Evolutionary conservation across 495 filamentous ascomycete genomes (phyloP), one percentile per base, ranked within the genome.

Genomic region (Xylaria intraflava): DNA sequence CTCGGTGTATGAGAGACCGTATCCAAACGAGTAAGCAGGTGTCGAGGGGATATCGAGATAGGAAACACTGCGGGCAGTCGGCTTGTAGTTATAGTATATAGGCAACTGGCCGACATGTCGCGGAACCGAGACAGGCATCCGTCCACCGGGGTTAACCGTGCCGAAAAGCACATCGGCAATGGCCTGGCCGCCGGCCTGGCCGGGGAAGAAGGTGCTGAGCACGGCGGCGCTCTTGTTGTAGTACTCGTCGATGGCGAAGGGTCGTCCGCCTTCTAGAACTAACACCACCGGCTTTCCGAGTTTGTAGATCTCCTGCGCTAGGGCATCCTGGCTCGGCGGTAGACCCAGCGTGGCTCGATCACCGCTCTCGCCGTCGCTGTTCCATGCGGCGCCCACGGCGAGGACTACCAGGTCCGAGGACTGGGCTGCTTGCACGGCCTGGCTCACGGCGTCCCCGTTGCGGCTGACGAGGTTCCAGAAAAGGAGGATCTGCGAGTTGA

Each of bases 161-260:
- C 76, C 75, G 47, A 76, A 75, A 8, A 78, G 55, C 7, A 71
- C 66, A 55, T 78, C 69, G 0, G 70, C 66, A 24, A 77, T 66
- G 17, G 75, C 76, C 39, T 78, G 75, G 1, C 75, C 74, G 24
- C 75, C 74, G 30, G 72, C 57, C 49, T 76, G 70, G 12, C 73
- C 73, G 0, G 69, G 69, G 44, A 73, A 76, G 44, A 67, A 69
- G 0, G 71, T 63, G 22, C 57, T 65, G 4, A 76, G 14, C 8
- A 72, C 68, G 2, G 69, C 67, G 1, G 64, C 67, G 20, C 67
- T 65, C 12, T 68, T 55, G 3, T 61, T 62, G 22, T 74, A 74
- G 24, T 73, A 72, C 46, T 66, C 67, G 8, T 67, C 60, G 39
- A 74, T 67, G 0, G 66, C 68, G 35, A 76, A 73, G 0, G 73